Evolutionary conservation across 352 stramenopile species (phyloP).

Genomic region (Phytophthora syringae): DNA sequence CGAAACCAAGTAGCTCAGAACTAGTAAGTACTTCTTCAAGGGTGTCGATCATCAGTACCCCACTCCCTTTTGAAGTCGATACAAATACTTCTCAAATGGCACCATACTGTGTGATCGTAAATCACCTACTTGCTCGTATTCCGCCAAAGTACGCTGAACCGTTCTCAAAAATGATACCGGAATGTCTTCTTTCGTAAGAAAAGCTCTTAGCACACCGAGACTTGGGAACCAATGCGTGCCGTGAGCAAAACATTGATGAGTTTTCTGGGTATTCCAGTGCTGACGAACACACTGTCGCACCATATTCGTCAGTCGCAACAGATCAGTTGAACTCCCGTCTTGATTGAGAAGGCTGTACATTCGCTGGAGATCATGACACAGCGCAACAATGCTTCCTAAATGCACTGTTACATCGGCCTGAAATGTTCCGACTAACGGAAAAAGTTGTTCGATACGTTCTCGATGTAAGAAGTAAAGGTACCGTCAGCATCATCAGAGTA

Average conservation of each 20-base stretch:
- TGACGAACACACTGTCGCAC: conserved; percentile 48
- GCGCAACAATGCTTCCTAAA: conserved; percentile 33
- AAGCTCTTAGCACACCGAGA: conserved; percentile 43
- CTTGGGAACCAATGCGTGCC: conserved; percentile 53
- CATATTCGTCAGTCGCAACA: conserved; percentile 14
- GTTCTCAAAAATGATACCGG: conserved; percentile 38
- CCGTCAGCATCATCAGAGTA: neutral
- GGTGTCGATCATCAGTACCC: conserved; percentile 51
- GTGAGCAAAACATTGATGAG: conserved; percentile 37
- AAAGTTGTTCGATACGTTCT: conserved; percentile 37
- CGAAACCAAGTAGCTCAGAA: conserved; percentile 25
- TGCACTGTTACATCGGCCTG: conserved; percentile 45
- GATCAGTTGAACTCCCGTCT: neutral
- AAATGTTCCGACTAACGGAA: conserved; percentile 29
- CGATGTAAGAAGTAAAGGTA: conserved; percentile 28
- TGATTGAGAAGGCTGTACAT: conserved; percentile 21
- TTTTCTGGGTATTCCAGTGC: conserved; percentile 48
- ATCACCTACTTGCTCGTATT: conserved; percentile 53
- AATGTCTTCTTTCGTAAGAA: conserved; percentile 42
- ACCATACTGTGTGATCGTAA: conserved; percentile 2
- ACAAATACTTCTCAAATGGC: conserved; percentile 34
- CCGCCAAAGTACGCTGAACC: conserved; percentile 35
- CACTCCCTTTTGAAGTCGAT: conserved; percentile 29
- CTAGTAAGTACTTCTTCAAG: conserved; percentile 38
- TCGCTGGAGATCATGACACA: conserved; percentile 45